Percentiles rank a stretch among this genome's conserved stretches.
Conservation (phyloP, 2,329 filamentous ascomycete genomes). For the Ceratocystis ficicola region DNA sequence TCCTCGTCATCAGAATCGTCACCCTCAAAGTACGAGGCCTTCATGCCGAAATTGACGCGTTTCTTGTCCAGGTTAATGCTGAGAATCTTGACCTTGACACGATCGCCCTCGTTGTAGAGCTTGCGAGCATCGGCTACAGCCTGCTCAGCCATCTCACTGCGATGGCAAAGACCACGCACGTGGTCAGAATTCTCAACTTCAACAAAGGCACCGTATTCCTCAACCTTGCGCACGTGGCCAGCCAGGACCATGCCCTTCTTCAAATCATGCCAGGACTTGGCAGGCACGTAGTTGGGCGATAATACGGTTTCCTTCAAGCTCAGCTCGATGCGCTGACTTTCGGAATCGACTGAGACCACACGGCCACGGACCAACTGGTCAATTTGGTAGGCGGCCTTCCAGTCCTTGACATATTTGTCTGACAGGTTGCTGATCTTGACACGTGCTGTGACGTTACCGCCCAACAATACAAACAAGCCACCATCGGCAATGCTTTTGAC, state of each 20-base stretch:
- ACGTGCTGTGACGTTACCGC: conserved; percentile 67
- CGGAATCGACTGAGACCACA: conserved; percentile 57
- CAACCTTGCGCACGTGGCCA: conserved; percentile 83
- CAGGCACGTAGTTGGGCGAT: conserved; percentile 64
- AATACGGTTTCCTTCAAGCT: conserved; percentile 77
- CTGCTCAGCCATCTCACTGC: conserved; percentile 80
- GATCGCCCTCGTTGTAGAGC: conserved; percentile 78
- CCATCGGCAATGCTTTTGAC: conserved; percentile 82
- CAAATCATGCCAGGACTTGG: conserved; percentile 63
- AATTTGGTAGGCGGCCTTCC: conserved; percentile 78
- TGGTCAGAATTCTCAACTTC: conserved; percentile 77
- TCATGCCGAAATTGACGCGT: conserved; percentile 79
- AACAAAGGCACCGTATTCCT: conserved; percentile 91
- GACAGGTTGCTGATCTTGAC: conserved; percentile 82
- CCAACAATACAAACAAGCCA: conserved; percentile 75
- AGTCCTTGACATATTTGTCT: conserved; percentile 85
- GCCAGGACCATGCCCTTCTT: conserved; percentile 70
- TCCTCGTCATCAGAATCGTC: conserved; percentile 39
- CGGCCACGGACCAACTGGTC: conserved; percentile 87
- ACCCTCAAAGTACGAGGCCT: conserved; percentile 78
- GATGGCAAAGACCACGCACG: conserved; percentile 85
- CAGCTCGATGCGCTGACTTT: conserved; percentile 64
- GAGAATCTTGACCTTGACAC: conserved; percentile 83
- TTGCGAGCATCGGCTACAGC: conserved; percentile 72
- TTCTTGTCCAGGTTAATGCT: conserved; percentile 63